Percentiles rank a stretch among this genome's conserved stretches.
These are phyloP conservation scores for Arthonia radiata DNA, from an alignment of 495 filamentous ascomycete genomes.

Conservation along the genomic window DNA sequence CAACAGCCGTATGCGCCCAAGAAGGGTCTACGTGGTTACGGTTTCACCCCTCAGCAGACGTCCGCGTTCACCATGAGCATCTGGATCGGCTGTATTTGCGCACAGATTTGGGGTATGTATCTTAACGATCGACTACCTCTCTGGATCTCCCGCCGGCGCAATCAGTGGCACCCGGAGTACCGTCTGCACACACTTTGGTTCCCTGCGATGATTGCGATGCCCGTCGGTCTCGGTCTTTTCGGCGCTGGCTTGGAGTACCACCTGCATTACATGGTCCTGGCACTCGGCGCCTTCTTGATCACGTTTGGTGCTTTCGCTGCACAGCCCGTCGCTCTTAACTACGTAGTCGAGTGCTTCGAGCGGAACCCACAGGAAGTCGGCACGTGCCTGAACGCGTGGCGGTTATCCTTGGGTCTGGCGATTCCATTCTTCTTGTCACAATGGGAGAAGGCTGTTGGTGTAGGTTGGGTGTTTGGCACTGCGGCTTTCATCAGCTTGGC, in stretches of 20 bases:
- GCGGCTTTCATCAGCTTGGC: conserved; percentile 22
- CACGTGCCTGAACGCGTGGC: conserved; percentile 18
- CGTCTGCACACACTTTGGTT: conserved; percentile 23
- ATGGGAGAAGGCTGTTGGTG: conserved; percentile 19
- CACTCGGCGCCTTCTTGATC: conserved; percentile 19
- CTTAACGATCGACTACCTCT: conserved; percentile 23
- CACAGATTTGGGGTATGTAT: conserved; percentile 18
- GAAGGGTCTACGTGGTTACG: conserved; percentile 29
- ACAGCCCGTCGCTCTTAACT: conserved; percentile 23
- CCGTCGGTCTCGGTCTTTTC: conserved; percentile 24
- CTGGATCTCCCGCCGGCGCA: conserved; percentile 12
- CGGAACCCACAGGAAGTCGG: conserved; percentile 18
- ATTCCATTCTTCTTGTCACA: conserved; percentile 23
- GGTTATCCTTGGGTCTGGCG: conserved; percentile 18
- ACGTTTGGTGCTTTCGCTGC: conserved; percentile 16
- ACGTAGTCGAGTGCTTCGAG: conserved; percentile 23
- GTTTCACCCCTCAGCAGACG: conserved; percentile 21
- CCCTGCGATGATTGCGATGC: conserved; percentile 18
- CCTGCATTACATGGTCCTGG: conserved; percentile 23
- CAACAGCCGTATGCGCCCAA: conserved; percentile 15
- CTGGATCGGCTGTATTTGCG: conserved; percentile 22
- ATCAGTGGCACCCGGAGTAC: conserved; percentile 28
- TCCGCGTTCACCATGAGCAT: conserved; percentile 22
- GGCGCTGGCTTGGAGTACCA: conserved; percentile 23
- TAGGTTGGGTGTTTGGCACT: conserved; percentile 29